Percentiles rank a stretch among this genome's conserved stretches.
These are phyloP conservation scores for Amphirosellinia nigrospora DNA, from an alignment of 495 filamentous ascomycete genomes.

Conservation along the genomic window DNA sequence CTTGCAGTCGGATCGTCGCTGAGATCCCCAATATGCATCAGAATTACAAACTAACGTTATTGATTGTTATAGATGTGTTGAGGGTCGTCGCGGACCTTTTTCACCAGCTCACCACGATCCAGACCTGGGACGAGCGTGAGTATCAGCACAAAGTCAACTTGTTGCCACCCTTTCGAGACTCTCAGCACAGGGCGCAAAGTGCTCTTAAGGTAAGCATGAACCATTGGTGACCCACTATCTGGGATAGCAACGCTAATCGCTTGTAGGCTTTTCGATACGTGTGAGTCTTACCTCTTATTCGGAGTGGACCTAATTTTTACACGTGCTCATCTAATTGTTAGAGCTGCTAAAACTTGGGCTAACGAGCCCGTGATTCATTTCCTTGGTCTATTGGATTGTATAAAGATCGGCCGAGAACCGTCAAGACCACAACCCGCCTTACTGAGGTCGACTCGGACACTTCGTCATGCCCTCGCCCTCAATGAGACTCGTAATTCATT, in stretches of 20 bases:
- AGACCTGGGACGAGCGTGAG: constrained; percentile 25
- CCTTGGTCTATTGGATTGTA: constrained; percentile 21
- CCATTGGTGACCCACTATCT: background rate
- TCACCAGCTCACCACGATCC: constrained; percentile 20
- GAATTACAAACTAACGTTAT: background rate
- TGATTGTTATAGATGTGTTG: constrained; percentile 16
- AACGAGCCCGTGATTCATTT: constrained; percentile 21
- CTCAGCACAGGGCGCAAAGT: constrained; percentile 9
- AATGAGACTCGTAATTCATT: constrained; percentile 26
- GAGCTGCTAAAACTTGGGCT: constrained; percentile 25
- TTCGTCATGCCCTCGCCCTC: constrained; percentile 26
- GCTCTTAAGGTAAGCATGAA: constrained; percentile 15
- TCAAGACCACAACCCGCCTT: constrained; percentile 22
- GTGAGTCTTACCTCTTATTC: constrained; percentile 10
- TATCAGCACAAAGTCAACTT: constrained; percentile 15
- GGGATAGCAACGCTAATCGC: background rate
- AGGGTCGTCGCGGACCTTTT: constrained; percentile 27
- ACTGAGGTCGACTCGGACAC: constrained; percentile 21
- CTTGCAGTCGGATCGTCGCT: background rate
- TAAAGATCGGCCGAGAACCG: constrained; percentile 14
- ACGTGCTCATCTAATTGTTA: constrained; percentile 9
- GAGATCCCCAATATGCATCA: background rate
- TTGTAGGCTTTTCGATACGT: constrained; percentile 25
- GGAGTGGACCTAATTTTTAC: background rate
- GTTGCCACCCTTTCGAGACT: constrained; percentile 19